Conservation (phyloP, 2,329 filamentous ascomycete genomes). For the Aspergillus ruber region DNA sequence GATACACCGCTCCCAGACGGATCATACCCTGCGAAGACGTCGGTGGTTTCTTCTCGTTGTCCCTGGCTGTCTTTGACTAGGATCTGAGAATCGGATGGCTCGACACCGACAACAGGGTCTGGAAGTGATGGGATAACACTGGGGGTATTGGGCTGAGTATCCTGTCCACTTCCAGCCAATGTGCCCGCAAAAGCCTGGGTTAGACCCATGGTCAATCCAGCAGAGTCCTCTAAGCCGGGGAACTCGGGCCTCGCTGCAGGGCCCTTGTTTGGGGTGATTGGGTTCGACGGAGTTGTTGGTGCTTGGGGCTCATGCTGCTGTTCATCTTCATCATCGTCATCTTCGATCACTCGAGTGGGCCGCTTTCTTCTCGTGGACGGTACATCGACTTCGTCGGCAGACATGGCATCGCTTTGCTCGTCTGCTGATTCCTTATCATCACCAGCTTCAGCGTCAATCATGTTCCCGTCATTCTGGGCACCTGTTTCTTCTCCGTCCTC, state of each 20-base stretch:
- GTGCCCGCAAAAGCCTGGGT: constrained; percentile 90
- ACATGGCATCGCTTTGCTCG: constrained; percentile 19
- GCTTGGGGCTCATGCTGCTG: constrained; percentile 26
- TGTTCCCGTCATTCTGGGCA: constrained; percentile 12
- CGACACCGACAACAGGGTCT: constrained; percentile 51
- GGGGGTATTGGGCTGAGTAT: constrained; percentile 33
- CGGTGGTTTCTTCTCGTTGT: constrained; percentile 32
- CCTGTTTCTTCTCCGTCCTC: constrained; percentile 23
- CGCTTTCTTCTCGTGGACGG: constrained; percentile 47
- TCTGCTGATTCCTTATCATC: constrained; percentile 9
- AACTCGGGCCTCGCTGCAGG: constrained; percentile 51
- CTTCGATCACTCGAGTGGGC: constrained; percentile 55
- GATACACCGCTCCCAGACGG: constrained; percentile 28
- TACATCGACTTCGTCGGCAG: constrained; percentile 40
- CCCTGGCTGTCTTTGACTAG: constrained; percentile 54
- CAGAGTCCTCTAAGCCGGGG: constrained; percentile 55
- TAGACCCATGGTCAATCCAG: constrained; percentile 54
- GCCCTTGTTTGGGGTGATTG: constrained; percentile 11
- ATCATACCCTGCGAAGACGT: constrained; percentile 39
- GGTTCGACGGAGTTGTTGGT: constrained; percentile 24
- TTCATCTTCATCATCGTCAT: constrained; percentile 56
- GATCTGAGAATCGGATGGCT: constrained; percentile 57
- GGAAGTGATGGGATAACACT: constrained; percentile 42
- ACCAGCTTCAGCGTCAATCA: constrained; percentile 15
- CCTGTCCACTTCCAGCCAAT: constrained; percentile 57